These are phyloP conservation scores for Glutinoglossum americanum DNA, from an alignment of 495 filamentous ascomycete species.

Conservation along the genomic window DNA sequence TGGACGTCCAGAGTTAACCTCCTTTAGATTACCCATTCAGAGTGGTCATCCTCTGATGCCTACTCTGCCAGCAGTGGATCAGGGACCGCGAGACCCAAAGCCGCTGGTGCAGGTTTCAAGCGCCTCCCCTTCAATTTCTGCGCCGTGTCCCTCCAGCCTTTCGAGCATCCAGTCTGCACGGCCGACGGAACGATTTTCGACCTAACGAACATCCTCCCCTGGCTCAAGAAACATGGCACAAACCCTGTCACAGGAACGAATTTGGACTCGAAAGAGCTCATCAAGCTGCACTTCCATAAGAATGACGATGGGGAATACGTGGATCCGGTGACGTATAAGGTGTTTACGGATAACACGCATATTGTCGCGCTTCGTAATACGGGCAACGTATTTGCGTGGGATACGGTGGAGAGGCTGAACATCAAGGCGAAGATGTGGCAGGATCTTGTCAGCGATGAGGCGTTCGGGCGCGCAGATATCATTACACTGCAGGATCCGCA, in stretches of 20 bases:
- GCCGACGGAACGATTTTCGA: constrained; percentile 62
- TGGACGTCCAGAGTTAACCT: constrained; percentile 4
- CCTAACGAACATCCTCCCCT: constrained; percentile 66
- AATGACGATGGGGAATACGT: constrained; percentile 87
- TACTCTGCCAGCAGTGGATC: constrained; percentile 57
- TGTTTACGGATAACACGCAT: constrained; percentile 94
- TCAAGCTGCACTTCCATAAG: constrained; percentile 77
- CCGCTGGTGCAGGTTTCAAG: constrained; percentile 40
- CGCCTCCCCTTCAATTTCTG: constrained; percentile 96
- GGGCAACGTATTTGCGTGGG: constrained; percentile 89
- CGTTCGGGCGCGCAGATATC: constrained; percentile 80
- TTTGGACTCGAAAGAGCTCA: constrained; percentile 59
- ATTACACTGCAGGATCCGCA: constrained; percentile 94
- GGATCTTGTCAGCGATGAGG: constrained; percentile 71
- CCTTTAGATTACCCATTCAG: constrained; percentile 66
- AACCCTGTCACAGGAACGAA: constrained; percentile 73
- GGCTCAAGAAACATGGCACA: constrained; percentile 81
- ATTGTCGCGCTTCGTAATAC: constrained; percentile 75
- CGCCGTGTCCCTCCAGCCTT: constrained; percentile 84
- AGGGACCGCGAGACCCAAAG: constrained; percentile 30
- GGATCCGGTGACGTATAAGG: constrained; percentile 92
- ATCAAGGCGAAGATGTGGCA: constrained; percentile 95
- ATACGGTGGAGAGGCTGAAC: constrained; percentile 86
- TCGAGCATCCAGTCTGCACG: constrained; percentile 69
- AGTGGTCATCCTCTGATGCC: constrained; percentile 83